These are phyloP conservation scores for Rhodotorula babjevae DNA, from an alignment of 768 basidiomycete species.

Conservation along the genomic window DNA sequence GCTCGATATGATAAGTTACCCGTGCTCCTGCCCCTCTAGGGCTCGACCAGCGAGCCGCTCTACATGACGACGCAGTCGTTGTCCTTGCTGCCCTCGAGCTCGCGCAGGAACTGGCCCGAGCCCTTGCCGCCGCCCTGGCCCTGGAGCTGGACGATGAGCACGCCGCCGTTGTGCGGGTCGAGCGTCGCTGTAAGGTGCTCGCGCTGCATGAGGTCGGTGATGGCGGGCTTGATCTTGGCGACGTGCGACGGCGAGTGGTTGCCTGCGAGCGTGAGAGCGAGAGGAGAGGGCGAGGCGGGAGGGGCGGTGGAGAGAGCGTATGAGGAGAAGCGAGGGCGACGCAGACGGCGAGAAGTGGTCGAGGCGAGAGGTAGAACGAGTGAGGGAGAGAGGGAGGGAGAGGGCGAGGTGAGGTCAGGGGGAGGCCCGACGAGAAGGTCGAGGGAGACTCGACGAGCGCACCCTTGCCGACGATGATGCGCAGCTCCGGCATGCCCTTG, in stretches of 20 bases:
- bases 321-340: no score
- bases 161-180: conserved; percentile 76
- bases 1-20: no score
- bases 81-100: conserved; percentile 15
- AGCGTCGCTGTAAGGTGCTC: conserved; percentile 60
- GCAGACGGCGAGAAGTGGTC: no score
- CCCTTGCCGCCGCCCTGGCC: conserved; percentile 44
- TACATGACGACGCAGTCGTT: conserved; percentile 36
- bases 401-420: no score
- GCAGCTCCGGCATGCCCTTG: conserved; percentile 61
- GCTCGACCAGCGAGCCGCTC: neutral
- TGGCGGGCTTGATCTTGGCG: conserved; percentile 86
- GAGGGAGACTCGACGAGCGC: conserved; percentile 2
- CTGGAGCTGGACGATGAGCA: conserved; percentile 70
- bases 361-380: no score
- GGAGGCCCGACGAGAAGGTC: no score
- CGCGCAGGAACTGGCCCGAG: conserved; percentile 24
- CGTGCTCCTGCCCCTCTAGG: no score
- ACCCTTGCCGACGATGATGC: conserved; percentile 70
- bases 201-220: conserved; percentile 80
- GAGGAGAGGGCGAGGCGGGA: no score
- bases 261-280: conserved; percentile 49
- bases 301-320: neutral
- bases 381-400: no score
- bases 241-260: conserved; percentile 73